phyloP scores from a whole-genome alignment of 176 grass and related monocot species.

The Echinochloa phyllopogon region DNA sequence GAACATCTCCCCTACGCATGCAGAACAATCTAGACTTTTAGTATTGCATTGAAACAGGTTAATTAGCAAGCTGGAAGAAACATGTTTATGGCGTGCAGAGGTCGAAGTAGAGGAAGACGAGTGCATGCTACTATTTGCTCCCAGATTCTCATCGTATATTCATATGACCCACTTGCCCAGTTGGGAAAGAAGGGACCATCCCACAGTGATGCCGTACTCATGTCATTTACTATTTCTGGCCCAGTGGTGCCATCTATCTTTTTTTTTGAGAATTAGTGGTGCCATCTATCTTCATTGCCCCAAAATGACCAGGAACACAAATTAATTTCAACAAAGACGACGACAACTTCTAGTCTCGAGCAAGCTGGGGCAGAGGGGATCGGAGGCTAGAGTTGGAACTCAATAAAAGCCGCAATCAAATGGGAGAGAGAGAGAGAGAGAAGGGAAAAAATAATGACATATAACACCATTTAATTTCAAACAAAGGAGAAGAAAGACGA shows the following conservation, averaged over 20 bases:
- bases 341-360: not conserved
- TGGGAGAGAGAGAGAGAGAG: too few relatives aligned
- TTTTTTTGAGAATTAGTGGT: too few relatives aligned
- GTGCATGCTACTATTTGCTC: conserved; percentile 51
- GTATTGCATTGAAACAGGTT: not conserved
- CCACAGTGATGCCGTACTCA: conserved; percentile 21
- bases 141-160: conserved; percentile 35
- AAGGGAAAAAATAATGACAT: too few relatives aligned
- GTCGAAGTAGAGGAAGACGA: not conserved
- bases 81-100: conserved; percentile 15
- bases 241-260: not conserved
- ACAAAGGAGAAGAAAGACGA: not conserved
- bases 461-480: not conserved
- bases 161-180: conserved; percentile 59
- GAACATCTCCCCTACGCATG: not conserved
- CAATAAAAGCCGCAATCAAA: not conserved
- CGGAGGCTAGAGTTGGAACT: not conserved
- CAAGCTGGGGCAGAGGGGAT: not conserved
- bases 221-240: conserved; percentile 47
- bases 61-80: not conserved
- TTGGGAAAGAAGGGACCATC: conserved; percentile 52
- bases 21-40: not conserved
- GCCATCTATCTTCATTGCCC: not conserved
- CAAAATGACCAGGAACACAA: conserved; percentile 31
- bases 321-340: not conserved